Evolutionary conservation across 106 monocot genomes (phyloP).

Genomic region (Posidonia australis): DNA sequence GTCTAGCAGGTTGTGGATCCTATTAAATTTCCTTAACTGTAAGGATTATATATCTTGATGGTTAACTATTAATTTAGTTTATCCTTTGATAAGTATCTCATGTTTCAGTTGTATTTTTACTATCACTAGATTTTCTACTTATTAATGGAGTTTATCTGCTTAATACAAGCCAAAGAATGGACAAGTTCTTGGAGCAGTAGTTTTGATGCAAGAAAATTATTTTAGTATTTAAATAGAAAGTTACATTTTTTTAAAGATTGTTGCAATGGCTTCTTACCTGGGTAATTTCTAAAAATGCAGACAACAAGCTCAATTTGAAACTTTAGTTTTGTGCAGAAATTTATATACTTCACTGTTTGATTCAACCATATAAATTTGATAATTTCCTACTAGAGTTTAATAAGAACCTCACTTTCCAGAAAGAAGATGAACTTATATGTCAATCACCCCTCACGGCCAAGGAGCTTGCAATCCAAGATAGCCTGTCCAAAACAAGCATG

Average conservation of each 20-base stretch:
- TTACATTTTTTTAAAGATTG: too few species aligned
- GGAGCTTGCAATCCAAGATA: constrained; percentile 11
- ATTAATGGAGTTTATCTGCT: too few species aligned
- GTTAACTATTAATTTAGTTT: too few species aligned
- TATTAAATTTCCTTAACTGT: background rate
- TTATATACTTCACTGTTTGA: background rate
- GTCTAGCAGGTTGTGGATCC: background rate
- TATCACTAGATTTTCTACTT: too few species aligned
- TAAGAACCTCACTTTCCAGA: constrained; percentile 25
- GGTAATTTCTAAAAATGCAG: background rate
- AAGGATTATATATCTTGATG: too few species aligned
- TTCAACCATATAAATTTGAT: background rate
- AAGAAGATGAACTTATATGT: constrained; percentile 30
- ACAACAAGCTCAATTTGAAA: background rate
- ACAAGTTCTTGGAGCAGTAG: too few species aligned
- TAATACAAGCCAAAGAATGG: too few species aligned
- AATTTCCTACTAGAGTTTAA: background rate
- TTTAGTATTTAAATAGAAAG: too few species aligned
- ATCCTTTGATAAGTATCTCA: too few species aligned
- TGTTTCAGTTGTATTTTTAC: too few species aligned
- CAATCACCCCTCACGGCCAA: constrained; percentile 2
- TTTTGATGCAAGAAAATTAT: too few species aligned
- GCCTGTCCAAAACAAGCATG: constrained; percentile 1
- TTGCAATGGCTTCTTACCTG: too few species aligned
- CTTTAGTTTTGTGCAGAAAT: background rate